Conservation (phyloP, 345 rosid genomes). For the Eucalyptus grandis region DNA sequence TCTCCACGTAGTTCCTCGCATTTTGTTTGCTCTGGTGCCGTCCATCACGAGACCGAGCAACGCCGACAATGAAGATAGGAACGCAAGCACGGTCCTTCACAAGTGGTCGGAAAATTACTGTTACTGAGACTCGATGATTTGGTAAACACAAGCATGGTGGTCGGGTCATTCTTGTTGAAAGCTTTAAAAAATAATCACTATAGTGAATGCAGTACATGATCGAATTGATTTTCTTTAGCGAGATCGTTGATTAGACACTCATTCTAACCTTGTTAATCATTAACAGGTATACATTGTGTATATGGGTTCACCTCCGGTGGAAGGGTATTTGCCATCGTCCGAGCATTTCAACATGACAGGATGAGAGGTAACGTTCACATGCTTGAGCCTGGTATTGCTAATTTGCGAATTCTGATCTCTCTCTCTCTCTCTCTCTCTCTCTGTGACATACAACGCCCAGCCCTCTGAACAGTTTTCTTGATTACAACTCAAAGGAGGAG, state of each 20-base stretch:
- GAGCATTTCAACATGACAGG: neutral
- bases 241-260: neutral
- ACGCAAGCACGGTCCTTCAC: neutral
- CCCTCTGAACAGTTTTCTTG: neutral
- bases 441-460: neutral
- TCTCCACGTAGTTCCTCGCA: neutral
- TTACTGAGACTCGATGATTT: neutral
- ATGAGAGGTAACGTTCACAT: neutral
- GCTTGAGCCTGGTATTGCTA: neutral
- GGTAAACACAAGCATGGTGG: neutral
- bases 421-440: neutral
- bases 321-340: neutral
- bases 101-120: neutral
- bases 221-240: neutral
- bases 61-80: neutral
- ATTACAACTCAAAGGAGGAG: neutral
- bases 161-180: neutral
- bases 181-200: neutral
- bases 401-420: neutral
- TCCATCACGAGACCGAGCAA: neutral
- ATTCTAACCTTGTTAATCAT: neutral
- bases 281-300: neutral
- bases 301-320: neutral
- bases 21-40: neutral
- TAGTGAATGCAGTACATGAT: neutral